Evolutionary conservation across 208 protist genomes (phyloP).

Genomic region (Trypanosoma melophagium): DNA sequence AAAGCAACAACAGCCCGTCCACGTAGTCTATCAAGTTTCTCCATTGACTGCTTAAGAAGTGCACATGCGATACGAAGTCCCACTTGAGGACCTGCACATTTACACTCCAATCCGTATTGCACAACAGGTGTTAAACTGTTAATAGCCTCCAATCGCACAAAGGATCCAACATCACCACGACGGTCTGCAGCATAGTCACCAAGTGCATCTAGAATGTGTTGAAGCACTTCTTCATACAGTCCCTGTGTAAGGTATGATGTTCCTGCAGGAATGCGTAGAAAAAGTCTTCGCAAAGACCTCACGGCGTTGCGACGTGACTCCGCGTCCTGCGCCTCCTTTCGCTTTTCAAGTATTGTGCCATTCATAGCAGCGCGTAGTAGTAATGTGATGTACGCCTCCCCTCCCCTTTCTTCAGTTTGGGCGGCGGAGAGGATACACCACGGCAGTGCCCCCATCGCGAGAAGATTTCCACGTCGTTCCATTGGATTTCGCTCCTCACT

Average conservation of each 20-base stretch:
- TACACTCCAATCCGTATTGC: conserved; percentile 26
- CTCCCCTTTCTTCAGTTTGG: conserved; percentile 8
- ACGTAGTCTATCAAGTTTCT: conserved; percentile 93
- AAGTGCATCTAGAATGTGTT: conserved; percentile 58
- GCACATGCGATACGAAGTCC: conserved; percentile 37
- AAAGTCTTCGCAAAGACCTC: conserved; percentile 44
- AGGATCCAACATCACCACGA: conserved; percentile 97
- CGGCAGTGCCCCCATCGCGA: conserved; percentile 82
- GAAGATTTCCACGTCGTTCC: conserved; percentile 80
- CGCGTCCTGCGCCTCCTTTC: conserved; percentile 65
- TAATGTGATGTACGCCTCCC: conserved; percentile 13
- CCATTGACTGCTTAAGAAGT: conserved; percentile 79
- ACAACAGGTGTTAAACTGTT: conserved; percentile 57
- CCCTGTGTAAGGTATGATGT: conserved; percentile 21
- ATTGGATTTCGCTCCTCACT: conserved; percentile 42
- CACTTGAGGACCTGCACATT: conserved; percentile 6
- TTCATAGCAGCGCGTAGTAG: conserved; percentile 31
- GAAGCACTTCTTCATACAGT: conserved; percentile 45
- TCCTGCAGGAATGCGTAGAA: conserved; percentile 28
- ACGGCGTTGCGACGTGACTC: conserved; percentile 92
- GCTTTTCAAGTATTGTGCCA: conserved; percentile 50
- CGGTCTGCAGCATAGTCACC: conserved; percentile 95
- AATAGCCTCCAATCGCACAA: conserved; percentile 93
- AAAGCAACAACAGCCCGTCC: conserved; percentile 49
- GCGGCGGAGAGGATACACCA: conserved; percentile 40